These are phyloP conservation scores for Arthrinium puccinioides DNA, from an alignment of 2,329 filamentous ascomycete genomes.

Conservation along the genomic window DNA sequence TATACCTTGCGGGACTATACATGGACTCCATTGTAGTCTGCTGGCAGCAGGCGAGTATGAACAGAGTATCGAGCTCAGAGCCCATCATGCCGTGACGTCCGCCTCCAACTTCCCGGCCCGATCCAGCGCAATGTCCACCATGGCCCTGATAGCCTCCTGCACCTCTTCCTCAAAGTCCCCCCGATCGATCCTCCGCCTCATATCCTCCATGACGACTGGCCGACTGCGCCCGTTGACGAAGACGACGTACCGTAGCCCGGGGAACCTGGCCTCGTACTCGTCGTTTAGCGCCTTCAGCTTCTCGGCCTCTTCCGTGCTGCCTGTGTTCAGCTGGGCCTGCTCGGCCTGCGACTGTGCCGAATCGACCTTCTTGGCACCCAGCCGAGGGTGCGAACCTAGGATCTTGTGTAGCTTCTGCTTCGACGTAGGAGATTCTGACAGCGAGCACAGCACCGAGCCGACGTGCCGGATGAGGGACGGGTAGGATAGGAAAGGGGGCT, in stretches of 20 bases:
- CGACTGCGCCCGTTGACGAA: conserved; percentile 81
- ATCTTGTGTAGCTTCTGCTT: conserved; percentile 58
- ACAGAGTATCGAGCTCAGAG: too few species aligned
- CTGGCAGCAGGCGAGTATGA: too few species aligned
- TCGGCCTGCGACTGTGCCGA: conserved; percentile 75
- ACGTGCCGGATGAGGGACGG: conserved; percentile 60
- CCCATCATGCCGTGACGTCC: too few species aligned
- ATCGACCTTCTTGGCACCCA: conserved; percentile 76
- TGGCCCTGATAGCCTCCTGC: conserved; percentile 71
- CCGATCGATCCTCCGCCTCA: conserved; percentile 65
- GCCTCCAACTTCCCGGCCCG: conserved; percentile 57
- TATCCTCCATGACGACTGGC: conserved; percentile 72
- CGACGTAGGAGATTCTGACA: conserved; percentile 31
- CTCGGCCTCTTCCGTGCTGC: conserved; percentile 44
- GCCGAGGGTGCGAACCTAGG: conserved; percentile 72
- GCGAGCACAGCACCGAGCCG: conserved; percentile 51
- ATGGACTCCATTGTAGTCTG: too few species aligned
- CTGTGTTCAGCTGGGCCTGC: conserved; percentile 63
- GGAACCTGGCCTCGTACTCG: conserved; percentile 75
- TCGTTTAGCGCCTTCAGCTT: conserved; percentile 58
- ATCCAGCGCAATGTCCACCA: conserved; percentile 86
- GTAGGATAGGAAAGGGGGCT: conserved; percentile 57
- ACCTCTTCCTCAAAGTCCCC: conserved; percentile 63
- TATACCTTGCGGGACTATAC: too few species aligned
- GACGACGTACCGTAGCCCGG: conserved; percentile 79